A percentile compares a stretch with the other conserved stretches of the same genome.
phyloP scores from a whole-genome alignment of 495 filamentous ascomycete genomes.

The Trichodelitschia bisporula region DNA sequence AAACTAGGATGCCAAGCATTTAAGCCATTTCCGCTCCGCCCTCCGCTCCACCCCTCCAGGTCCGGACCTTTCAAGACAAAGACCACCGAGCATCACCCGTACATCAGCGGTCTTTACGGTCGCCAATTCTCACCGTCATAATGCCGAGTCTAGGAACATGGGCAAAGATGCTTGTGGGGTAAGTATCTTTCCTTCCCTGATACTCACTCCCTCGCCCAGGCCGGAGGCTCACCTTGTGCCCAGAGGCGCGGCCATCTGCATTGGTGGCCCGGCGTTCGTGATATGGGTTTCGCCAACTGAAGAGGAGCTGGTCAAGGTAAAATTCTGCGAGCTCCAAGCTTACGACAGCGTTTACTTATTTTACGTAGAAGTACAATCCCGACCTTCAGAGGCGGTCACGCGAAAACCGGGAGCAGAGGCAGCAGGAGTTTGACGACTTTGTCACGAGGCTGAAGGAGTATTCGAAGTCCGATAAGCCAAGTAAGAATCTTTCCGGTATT shows the following conservation, averaged over 20 bases:
- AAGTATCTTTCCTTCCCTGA: no score
- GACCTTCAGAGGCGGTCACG: constrained; percentile 68
- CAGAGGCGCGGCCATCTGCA: constrained; percentile 40
- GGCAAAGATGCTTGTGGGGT: constrained; percentile 30
- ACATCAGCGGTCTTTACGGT: no score
- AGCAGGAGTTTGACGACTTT: constrained; percentile 76
- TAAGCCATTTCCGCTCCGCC: no score
- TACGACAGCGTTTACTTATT: neutral
- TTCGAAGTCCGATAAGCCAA: constrained; percentile 75
- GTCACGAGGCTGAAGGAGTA: constrained; percentile 62
- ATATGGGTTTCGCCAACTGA: constrained; percentile 61
- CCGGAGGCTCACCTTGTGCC: no score
- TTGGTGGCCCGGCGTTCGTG: constrained; percentile 74
- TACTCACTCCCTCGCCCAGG: no score
- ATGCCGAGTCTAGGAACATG: constrained; percentile 28
- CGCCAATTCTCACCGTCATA: no score
- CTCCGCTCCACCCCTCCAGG: no score
- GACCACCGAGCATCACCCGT: no score
- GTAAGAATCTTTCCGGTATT: constrained; percentile 18
- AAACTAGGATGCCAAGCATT: no score
- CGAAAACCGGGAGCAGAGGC: constrained; percentile 41
- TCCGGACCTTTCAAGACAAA: no score
- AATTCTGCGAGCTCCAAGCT: constrained; percentile 1
- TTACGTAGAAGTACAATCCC: constrained; percentile 54
- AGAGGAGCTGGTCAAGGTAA: constrained; percentile 60